A percentile compares a stretch with the other conserved stretches of the same genome.
These are phyloP conservation scores for Yarrowia galli DNA, from an alignment of 1,139 yeast genomes.

Conservation along the genomic window DNA sequence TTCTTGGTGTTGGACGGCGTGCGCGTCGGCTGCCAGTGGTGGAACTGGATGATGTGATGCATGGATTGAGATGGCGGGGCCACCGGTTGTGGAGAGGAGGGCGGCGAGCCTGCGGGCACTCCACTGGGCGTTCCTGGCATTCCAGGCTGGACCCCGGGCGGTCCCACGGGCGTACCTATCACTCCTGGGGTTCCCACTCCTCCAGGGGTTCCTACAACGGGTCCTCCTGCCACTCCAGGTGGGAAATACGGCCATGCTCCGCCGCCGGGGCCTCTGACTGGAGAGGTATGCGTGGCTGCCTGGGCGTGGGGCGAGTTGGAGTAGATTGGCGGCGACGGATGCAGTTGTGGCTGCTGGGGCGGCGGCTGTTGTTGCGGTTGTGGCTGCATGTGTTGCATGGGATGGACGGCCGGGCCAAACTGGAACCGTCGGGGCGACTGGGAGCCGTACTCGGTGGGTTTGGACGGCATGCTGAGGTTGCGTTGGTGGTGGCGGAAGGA, in stretches of 20 bases:
- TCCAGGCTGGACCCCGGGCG: not conserved
- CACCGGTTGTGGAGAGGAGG: constrained; percentile 39
- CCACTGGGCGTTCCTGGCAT: constrained; percentile 6
- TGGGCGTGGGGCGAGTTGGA: constrained; percentile 39
- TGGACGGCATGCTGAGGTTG: constrained; percentile 41
- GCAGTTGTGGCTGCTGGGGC: constrained; percentile 34
- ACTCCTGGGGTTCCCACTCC: not conserved
- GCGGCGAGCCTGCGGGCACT: constrained; percentile 30
- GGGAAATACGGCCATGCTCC: constrained; percentile 15
- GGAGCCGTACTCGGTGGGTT: constrained; percentile 38
- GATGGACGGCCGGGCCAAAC: constrained; percentile 30
- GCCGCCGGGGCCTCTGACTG: constrained; percentile 3
- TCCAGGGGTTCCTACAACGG: not conserved
- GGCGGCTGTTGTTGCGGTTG: constrained; percentile 7
- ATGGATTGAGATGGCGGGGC: constrained; percentile 42
- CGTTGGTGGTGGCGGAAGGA: constrained; percentile 40
- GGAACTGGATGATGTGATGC: constrained; percentile 43
- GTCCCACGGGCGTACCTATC: constrained; percentile 9
- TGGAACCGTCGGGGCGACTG: constrained; percentile 35
- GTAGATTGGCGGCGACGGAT: constrained; percentile 39
- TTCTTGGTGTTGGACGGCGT: constrained; percentile 40
- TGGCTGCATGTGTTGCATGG: constrained; percentile 19
- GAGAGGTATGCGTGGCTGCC: constrained; percentile 38
- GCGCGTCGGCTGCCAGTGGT: constrained; percentile 43
- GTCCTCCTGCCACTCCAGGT: not conserved